A percentile compares a stretch with the other conserved stretches of the same genome.
Evolutionary conservation across 192 early-diverging fungal species (phyloP).

Genomic region (Entrophospora sp.): DNA sequence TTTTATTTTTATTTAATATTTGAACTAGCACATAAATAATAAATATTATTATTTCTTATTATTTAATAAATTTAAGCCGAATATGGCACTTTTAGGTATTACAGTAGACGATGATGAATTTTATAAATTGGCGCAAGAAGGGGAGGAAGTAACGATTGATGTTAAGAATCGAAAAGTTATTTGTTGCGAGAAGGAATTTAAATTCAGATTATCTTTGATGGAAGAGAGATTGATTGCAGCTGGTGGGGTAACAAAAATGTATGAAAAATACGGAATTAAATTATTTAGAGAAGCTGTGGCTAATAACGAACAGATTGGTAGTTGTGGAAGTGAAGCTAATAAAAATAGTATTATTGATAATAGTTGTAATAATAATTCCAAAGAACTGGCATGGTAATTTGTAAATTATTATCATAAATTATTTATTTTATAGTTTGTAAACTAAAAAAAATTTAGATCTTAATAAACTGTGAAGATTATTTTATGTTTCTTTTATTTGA

Average conservation of each 20-base stretch:
- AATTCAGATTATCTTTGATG: conserved; percentile 59
- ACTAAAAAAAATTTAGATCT: no score
- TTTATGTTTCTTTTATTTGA: no score
- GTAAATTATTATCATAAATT: not conserved
- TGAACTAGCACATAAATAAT: not conserved
- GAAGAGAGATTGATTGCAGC: conserved; percentile 65
- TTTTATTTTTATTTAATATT: not conserved
- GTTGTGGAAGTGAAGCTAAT: conserved; percentile 24
- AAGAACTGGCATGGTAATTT: conserved; percentile 17
- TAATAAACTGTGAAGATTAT: no score
- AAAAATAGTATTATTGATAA: not conserved
- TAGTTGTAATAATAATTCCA: conserved; percentile 4
- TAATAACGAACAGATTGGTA: conserved; percentile 18
- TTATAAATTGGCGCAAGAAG: conserved; percentile 68
- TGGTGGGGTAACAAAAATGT: conserved; percentile 73
- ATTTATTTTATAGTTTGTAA: no score
- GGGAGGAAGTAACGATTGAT: conserved; percentile 58
- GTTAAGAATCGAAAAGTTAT: conserved; percentile 57
- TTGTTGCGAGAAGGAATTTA: conserved; percentile 46
- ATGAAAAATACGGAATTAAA: conserved; percentile 64
- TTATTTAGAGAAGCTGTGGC: conserved; percentile 67
- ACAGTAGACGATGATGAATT: conserved; percentile 65
- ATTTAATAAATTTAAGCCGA: conserved; percentile 33
- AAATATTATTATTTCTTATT: not conserved
- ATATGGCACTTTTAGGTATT: conserved; percentile 73